Evolutionary conservation across 345 rosid genomes (phyloP), one percentile per base, ranked within the genome.

Genomic region (Erucastrum elatum): DNA sequence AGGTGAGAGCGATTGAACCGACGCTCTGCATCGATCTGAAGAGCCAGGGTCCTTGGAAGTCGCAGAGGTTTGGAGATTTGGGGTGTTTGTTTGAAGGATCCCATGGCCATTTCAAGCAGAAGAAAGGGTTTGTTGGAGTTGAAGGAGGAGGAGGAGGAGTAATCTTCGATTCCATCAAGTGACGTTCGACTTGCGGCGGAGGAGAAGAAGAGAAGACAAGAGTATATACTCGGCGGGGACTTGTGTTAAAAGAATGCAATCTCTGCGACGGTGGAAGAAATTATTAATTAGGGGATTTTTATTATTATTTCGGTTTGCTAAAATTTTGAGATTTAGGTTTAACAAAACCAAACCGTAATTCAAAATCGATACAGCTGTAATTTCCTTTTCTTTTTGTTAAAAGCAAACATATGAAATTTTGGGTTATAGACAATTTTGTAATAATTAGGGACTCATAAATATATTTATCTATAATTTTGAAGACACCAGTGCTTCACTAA

Each of bases 21-120:
- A 90, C 75, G 59, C 72, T 90, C 21, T 85, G 90, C 88, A 90
- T 55, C 16, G 97, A 92, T 62, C 82, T 92, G 81, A 94, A 86
- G 0, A 92, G 67, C 97, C 97, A 92, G 7, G 94, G 97, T 56
- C 80, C 78, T 81, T 90, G 87, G 3, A 81, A 87, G 68, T 77
- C 80, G 75, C 96, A 94, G 39, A 35, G 60, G 78, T 64, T 87
- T 16, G 84, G 76, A 53, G 74, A 82, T 76, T 65, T 75, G 1
- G 87, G 56, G 21, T 81, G 81, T 37, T 83, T 84, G 66, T 70
- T 79, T 34, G 66, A 75, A 79, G 66, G 75, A 78, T 86, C 88
- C 98, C 95, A 87, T 5, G 96, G 97, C 97, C 91, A 94, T 81
- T 90, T 89, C 75, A 86, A 68, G 84, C 97, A 94, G 80, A 89